Evolutionary conservation across 768 basidiomycete genomes (phyloP).

Genomic region (Calvatia gigantea): DNA sequence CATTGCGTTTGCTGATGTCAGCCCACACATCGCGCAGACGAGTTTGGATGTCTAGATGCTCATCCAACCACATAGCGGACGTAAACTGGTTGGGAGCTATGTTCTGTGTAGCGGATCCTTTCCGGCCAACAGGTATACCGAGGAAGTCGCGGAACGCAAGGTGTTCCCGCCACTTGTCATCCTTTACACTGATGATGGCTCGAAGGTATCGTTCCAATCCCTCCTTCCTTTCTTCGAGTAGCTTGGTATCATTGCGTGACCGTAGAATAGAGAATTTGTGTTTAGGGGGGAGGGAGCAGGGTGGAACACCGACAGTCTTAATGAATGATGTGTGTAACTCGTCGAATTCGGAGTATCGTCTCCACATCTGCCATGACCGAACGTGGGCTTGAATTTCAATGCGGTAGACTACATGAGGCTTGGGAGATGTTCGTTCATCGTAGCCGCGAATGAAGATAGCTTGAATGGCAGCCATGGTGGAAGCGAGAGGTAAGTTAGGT

Average conservation of each 20-base stretch:
- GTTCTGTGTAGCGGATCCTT: conserved; percentile 26
- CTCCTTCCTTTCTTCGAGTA: conserved; percentile 72
- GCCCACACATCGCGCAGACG: conserved; percentile 80
- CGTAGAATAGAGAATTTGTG: conserved; percentile 68
- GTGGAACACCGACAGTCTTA: conserved; percentile 77
- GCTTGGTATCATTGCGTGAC: conserved; percentile 51
- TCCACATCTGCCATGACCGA: conserved; percentile 91
- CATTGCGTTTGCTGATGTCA: conserved; percentile 84
- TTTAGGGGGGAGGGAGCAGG: conserved; percentile 80
- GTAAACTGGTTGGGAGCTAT: conserved; percentile 55
- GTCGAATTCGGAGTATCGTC: conserved; percentile 93
- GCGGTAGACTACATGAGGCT: conserved; percentile 77
- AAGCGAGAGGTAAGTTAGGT: conserved; percentile 13
- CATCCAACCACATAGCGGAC: conserved; percentile 83
- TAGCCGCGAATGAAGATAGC: conserved; percentile 66
- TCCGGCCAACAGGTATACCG: conserved; percentile 69
- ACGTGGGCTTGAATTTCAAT: conserved; percentile 87
- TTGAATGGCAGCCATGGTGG: conserved; percentile 68
- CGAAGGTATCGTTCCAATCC: conserved; percentile 86
- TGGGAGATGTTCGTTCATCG: conserved; percentile 67
- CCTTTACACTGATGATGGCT: conserved; percentile 77
- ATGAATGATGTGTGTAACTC: conserved; percentile 81
- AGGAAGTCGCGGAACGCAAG: conserved; percentile 86
- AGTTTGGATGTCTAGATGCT: conserved; percentile 75
- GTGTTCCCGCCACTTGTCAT: conserved; percentile 77